These are phyloP conservation scores for Rhizopus arrhizus DNA, from an alignment of 371 early-diverging fungal genomes.

Conservation along the genomic window DNA sequence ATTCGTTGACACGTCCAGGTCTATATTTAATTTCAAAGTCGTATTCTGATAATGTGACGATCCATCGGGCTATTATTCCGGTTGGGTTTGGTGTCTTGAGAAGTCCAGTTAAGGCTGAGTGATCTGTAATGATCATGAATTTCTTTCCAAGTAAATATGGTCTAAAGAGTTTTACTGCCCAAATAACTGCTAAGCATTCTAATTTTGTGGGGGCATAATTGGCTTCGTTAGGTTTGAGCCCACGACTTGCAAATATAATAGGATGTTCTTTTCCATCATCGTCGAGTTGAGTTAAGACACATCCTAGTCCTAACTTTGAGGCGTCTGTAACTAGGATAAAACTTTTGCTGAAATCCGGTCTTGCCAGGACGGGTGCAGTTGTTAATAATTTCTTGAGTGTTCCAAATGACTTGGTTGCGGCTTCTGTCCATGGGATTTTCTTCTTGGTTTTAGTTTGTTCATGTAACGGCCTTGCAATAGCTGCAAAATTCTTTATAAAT, in stretches of 20 bases:
- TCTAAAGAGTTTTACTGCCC: slow-evolving; percentile 30
- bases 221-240: slow-evolving; percentile 1
- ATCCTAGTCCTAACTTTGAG: not conserved
- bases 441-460: slow-evolving; percentile 30
- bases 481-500: slow-evolving; percentile 33
- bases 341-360: not conserved
- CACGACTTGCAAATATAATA: slow-evolving; percentile 5
- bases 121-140: slow-evolving; percentile 6
- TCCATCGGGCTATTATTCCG: slow-evolving; percentile 3
- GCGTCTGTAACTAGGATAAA: slow-evolving; percentile 22
- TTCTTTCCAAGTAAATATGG: not conserved
- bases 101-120: not conserved
- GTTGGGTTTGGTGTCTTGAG: not conserved
- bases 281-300: slow-evolving; percentile 1
- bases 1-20: not conserved
- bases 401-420: slow-evolving; percentile 27
- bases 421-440: slow-evolving; percentile 21
- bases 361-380: not conserved
- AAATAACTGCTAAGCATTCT: slow-evolving; percentile 42
- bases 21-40: slow-evolving; percentile 1
- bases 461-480: slow-evolving; percentile 41
- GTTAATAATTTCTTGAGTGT: slow-evolving; percentile 17
- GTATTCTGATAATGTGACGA: not conserved
- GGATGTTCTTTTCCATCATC: slow-evolving; percentile 8
- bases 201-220: slow-evolving; percentile 18